phyloP scores from a whole-genome alignment of 495 filamentous ascomycete genomes.

The Articulospora tetracladia region DNA sequence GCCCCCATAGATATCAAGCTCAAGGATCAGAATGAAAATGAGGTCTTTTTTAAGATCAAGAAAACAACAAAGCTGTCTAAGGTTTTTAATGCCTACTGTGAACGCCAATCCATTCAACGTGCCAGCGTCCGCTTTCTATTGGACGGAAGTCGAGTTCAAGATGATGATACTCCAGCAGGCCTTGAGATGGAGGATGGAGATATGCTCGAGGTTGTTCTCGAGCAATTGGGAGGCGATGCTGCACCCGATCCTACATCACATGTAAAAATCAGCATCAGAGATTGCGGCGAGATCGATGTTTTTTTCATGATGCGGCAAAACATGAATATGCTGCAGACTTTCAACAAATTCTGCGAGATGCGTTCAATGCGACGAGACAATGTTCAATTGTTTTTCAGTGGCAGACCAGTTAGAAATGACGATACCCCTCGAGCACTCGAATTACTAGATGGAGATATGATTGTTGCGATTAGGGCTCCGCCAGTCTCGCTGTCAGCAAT shows the following conservation, averaged over 20 bases:
- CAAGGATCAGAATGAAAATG: constrained; percentile 72
- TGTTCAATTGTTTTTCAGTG: constrained; percentile 76
- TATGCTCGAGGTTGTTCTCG: not conserved
- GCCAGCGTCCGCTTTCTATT: constrained; percentile 69
- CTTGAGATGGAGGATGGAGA: constrained; percentile 12
- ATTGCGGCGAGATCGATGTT: not conserved
- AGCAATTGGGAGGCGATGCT: constrained; percentile 6
- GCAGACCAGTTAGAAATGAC: constrained; percentile 56
- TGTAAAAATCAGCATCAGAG: not conserved
- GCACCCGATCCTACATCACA: not conserved
- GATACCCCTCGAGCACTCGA: constrained; percentile 44
- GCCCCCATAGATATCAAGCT: constrained; percentile 69
- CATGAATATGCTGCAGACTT: not conserved
- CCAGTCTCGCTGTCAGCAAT: not conserved
- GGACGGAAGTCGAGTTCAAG: constrained; percentile 65
- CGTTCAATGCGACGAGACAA: constrained; percentile 27
- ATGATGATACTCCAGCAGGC: constrained; percentile 60
- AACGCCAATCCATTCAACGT: constrained; percentile 64
- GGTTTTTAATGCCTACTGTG: constrained; percentile 79
- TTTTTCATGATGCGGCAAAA: not conserved
- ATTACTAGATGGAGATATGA: not conserved
- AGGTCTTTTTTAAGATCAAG: constrained; percentile 87
- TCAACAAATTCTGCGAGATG: not conserved
- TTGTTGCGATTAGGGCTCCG: not conserved
- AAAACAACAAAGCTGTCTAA: constrained; percentile 70